Conservation (phyloP, 768 basidiomycete genomes). For the Zangia roseola region DNA sequence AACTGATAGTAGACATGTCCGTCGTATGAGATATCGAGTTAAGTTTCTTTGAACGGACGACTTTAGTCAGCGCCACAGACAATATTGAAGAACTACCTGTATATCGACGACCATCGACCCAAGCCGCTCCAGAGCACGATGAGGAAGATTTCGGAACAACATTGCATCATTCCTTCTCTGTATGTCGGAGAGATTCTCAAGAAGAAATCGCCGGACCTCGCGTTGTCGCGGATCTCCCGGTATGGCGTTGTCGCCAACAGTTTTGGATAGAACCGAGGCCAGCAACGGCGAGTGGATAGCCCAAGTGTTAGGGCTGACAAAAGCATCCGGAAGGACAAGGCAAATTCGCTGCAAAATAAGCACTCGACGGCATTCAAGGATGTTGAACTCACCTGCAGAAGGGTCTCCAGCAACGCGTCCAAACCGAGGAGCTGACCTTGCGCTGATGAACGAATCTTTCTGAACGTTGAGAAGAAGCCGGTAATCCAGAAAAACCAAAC, state of each 20-base stretch:
- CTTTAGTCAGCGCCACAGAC: not conserved
- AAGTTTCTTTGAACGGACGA: constrained; percentile 49
- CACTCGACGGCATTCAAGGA: not conserved
- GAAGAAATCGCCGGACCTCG: constrained; percentile 48
- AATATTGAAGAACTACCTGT: constrained; percentile 31
- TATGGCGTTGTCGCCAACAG: constrained; percentile 27
- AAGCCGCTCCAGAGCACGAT: constrained; percentile 56
- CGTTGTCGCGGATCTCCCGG: constrained; percentile 34
- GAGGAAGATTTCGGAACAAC: constrained; percentile 66
- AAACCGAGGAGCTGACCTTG: constrained; percentile 56
- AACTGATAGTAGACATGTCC: constrained; percentile 54
- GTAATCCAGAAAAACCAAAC: not conserved
- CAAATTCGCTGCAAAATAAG: constrained; percentile 54
- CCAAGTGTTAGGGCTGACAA: constrained; percentile 74
- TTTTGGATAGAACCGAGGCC: constrained; percentile 40
- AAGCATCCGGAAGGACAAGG: constrained; percentile 69
- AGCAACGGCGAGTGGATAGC: constrained; percentile 44
- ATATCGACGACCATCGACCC: constrained; percentile 60
- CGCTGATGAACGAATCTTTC: constrained; percentile 55
- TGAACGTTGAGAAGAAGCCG: constrained; percentile 2
- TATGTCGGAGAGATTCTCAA: constrained; percentile 66
- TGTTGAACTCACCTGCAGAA: constrained; percentile 56
- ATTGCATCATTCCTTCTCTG: constrained; percentile 79
- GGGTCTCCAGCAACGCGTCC: constrained; percentile 48
- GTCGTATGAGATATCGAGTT: constrained; percentile 73